Evolutionary conservation across 352 stramenopile species (phyloP).

Genomic region (Phytopythium delawarense): DNA sequence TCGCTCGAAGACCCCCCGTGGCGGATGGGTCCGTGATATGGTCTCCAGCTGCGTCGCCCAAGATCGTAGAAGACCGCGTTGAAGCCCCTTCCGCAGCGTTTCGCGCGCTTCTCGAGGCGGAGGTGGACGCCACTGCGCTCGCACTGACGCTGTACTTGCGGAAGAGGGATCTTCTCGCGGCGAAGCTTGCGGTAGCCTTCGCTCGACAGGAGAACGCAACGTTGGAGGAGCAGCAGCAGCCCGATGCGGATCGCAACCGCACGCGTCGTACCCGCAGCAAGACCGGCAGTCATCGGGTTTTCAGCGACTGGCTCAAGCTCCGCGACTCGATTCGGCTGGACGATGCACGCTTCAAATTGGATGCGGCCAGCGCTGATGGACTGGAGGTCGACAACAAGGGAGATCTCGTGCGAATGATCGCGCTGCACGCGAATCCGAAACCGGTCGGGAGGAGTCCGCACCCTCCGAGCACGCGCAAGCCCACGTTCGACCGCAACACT

Average conservation of each 20-base stretch:
- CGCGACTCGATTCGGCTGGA: conserved; percentile 3
- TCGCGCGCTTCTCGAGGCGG: conserved; percentile 1
- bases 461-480: conserved; percentile 1
- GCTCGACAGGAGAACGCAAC: not conserved
- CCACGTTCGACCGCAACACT: conserved; percentile 1
- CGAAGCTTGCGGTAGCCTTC: conserved; percentile 1
- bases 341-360: not conserved
- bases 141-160: conserved; percentile 18
- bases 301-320: conserved; percentile 24
- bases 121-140: conserved; percentile 11
- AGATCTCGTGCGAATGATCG: conserved; percentile 14
- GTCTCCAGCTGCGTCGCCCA: not conserved
- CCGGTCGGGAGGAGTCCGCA: conserved; percentile 14
- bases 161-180: conserved; percentile 13
- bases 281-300: conserved; percentile 6
- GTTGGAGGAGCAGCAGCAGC: not conserved
- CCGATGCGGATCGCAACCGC: not conserved
- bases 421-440: conserved; percentile 16
- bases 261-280: not conserved
- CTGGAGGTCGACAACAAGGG: not conserved
- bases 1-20: not conserved
- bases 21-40: not conserved
- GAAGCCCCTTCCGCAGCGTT: not conserved
- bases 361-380: not conserved
- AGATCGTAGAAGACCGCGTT: not conserved